Conservation (phyloP, 768 basidiomycete genomes). For the Podaxis sp. region DNA sequence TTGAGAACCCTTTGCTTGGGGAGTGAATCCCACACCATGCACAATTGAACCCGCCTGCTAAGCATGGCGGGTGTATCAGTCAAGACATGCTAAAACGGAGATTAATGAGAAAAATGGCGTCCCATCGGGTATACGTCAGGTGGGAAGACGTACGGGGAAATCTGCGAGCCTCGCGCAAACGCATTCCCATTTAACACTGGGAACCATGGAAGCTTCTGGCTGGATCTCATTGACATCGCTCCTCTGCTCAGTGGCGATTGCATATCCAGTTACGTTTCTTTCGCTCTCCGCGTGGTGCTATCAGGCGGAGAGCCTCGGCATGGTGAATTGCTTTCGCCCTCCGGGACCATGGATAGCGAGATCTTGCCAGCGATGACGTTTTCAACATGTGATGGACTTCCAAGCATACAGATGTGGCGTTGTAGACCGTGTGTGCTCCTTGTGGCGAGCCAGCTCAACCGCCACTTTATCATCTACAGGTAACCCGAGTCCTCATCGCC, state of each 20-base stretch:
- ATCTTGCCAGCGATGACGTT: background rate
- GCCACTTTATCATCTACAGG: slow-evolving; percentile 56
- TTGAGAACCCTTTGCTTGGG: slow-evolving; percentile 44
- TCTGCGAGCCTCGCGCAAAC: slow-evolving; percentile 72
- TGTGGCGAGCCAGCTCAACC: slow-evolving; percentile 56
- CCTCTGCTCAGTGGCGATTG: slow-evolving; percentile 75
- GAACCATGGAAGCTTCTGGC: slow-evolving; percentile 69
- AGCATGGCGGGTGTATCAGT: slow-evolving; percentile 64
- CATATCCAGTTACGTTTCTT: slow-evolving; percentile 59
- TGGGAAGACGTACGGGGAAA: slow-evolving; percentile 34
- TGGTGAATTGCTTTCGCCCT: slow-evolving; percentile 43
- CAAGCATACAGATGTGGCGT: slow-evolving; percentile 48
- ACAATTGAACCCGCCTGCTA: slow-evolving; percentile 62
- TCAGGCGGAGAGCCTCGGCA: slow-evolving; percentile 44
- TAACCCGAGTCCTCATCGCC: slow-evolving; percentile 54
- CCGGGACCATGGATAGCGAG: slow-evolving; percentile 31
- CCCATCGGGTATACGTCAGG: background rate
- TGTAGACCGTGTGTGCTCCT: slow-evolving; percentile 56
- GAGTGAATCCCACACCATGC: slow-evolving; percentile 76
- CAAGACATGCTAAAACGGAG: slow-evolving; percentile 44
- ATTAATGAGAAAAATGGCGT: background rate
- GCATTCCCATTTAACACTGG: slow-evolving; percentile 73
- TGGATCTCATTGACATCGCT: slow-evolving; percentile 52
- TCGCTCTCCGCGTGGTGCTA: slow-evolving; percentile 58
- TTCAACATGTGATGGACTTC: slow-evolving; percentile 32